Percentiles rank a stretch among this genome's conserved stretches.
These are phyloP conservation scores for Pleurotus tuoliensis DNA, from an alignment of 768 basidiomycete genomes.

Conservation along the genomic window DNA sequence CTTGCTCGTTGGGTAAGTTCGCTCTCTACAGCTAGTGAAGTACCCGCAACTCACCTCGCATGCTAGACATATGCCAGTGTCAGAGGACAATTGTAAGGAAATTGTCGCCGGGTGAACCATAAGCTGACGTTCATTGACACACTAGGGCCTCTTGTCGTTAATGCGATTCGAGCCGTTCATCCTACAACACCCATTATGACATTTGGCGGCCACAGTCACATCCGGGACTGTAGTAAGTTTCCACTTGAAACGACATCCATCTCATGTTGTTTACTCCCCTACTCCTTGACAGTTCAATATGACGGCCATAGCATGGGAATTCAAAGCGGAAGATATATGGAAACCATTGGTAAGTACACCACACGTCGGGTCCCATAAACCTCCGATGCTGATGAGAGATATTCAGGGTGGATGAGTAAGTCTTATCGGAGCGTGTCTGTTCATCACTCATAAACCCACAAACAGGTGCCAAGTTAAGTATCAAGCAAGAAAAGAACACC, in stretches of 20 bases:
- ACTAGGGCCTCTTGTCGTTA: conserved; percentile 65
- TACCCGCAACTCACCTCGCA: background rate
- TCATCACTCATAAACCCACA: background rate
- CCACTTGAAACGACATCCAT: background rate
- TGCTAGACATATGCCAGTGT: conserved; percentile 77
- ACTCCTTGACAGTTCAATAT: conserved; percentile 40
- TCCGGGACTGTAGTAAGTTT: conserved; percentile 68
- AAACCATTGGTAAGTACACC: conserved; percentile 66
- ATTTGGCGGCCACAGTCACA: conserved; percentile 78
- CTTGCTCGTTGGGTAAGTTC: conserved; percentile 55
- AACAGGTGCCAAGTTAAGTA: conserved; percentile 44
- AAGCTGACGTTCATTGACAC: background rate
- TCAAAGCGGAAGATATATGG: conserved; percentile 87
- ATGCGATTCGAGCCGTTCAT: conserved; percentile 70
- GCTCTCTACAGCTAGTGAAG: background rate
- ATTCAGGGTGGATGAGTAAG: conserved; percentile 61
- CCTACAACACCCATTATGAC: conserved; percentile 73
- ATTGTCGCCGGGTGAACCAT: background rate
- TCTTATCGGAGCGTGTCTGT: conserved; percentile 7
- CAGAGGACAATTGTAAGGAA: conserved; percentile 56
- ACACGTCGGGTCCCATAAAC: background rate
- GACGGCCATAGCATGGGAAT: conserved; percentile 75
- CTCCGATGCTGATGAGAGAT: background rate
- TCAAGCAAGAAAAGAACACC: conserved; percentile 35
- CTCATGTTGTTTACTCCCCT: background rate